Conservation (phyloP, 805 yeast genomes). For the Yamadazyma laniorum region DNA sequence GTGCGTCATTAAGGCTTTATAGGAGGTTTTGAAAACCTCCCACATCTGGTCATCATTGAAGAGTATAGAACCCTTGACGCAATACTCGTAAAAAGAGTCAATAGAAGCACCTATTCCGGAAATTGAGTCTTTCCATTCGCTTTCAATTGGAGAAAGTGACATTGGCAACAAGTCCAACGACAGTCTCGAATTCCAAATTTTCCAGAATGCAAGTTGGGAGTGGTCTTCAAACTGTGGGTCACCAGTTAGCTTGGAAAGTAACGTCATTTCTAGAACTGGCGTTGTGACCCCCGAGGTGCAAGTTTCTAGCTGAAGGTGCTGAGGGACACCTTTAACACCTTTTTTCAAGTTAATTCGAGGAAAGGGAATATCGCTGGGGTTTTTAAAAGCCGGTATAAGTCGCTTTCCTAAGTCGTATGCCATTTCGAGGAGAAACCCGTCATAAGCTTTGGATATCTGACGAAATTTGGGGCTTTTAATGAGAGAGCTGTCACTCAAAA, state of each 20-base stretch:
- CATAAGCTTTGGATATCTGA: constrained; percentile 42
- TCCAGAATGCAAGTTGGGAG: constrained; percentile 61
- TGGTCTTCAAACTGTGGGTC: constrained; percentile 66
- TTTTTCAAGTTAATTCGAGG: constrained; percentile 69
- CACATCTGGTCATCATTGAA: constrained; percentile 67
- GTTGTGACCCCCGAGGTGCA: constrained; percentile 89
- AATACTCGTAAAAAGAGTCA: constrained; percentile 88
- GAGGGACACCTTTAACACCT: constrained; percentile 50
- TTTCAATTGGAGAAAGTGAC: constrained; percentile 62
- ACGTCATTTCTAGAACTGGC: constrained; percentile 75
- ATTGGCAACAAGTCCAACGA: constrained; percentile 68
- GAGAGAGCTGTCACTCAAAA: constrained; percentile 27
- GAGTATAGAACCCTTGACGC: constrained; percentile 70
- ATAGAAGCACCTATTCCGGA: constrained; percentile 90
- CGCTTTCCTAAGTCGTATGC: constrained; percentile 78
- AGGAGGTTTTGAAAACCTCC: constrained; percentile 48
- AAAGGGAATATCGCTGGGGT: constrained; percentile 65
- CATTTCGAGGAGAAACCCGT: constrained; percentile 66
- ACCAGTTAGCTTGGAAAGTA: constrained; percentile 71
- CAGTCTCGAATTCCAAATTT: constrained; percentile 68
- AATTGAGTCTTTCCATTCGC: constrained; percentile 54
- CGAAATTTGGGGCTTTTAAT: constrained; percentile 31
- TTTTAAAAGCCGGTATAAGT: constrained; percentile 66
- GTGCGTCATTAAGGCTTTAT: constrained; percentile 50
- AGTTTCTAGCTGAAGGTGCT: constrained; percentile 54